Evolutionary conservation across 306 rosid species (phyloP).

Genomic region (Corylus avellana): DNA sequence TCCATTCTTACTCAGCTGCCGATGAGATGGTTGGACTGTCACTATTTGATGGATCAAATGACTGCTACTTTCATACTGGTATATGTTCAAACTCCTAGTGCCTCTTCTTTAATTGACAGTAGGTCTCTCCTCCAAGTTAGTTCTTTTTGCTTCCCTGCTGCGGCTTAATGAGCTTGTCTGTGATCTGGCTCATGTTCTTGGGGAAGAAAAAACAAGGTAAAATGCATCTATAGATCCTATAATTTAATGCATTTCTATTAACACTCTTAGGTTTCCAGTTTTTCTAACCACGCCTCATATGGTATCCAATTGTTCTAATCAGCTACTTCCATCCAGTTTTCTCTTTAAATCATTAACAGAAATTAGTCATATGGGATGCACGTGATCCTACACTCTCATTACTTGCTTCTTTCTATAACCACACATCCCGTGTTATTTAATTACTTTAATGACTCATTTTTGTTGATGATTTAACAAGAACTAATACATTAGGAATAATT

Average conservation of each 20-base stretch:
- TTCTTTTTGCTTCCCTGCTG: conserved; percentile 14
- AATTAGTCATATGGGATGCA: too few species aligned
- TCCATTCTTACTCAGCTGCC: conserved; percentile 94
- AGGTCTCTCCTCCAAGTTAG: conserved; percentile 16
- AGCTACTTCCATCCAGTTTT: background rate
- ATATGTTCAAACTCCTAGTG: conserved; percentile 29
- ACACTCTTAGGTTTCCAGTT: background rate
- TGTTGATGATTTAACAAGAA: too few species aligned
- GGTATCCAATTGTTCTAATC: background rate
- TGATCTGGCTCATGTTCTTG: conserved; percentile 9
- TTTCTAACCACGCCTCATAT: background rate
- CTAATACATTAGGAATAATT: too few species aligned
- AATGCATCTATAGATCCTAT: conserved; percentile 9
- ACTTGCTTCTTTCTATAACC: too few species aligned
- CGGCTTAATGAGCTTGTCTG: conserved; percentile 18
- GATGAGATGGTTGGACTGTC: conserved; percentile 98
- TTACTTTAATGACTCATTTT: too few species aligned
- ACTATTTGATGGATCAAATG: conserved; percentile 89
- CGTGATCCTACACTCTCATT: too few species aligned
- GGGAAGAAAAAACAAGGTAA: background rate
- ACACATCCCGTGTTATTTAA: too few species aligned
- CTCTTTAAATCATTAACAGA: background rate
- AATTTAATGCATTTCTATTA: background rate
- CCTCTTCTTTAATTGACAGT: conserved; percentile 24
- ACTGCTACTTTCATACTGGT: conserved; percentile 92